Conservation (phyloP, 2,329 filamentous ascomycete species). For the Colletotrichum chlorophyti region DNA sequence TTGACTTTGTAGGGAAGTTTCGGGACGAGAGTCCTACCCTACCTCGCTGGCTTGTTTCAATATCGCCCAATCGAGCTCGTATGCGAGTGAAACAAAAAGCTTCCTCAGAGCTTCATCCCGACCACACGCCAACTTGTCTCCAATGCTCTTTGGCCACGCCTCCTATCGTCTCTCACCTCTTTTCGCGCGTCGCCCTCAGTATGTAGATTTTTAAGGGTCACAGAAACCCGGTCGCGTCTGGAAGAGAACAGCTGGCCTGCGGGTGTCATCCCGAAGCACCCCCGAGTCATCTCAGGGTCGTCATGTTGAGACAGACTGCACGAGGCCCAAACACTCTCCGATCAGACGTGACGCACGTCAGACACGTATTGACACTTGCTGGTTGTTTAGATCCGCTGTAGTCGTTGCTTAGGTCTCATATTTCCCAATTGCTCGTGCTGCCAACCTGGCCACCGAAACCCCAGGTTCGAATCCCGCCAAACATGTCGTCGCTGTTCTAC, state of each 20-base stretch:
- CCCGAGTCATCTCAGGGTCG: conserved; percentile 13
- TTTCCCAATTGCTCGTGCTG: too few relatives aligned
- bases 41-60: conserved; percentile 9
- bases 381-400: conserved; percentile 10
- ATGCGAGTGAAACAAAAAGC: conserved; percentile 11
- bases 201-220: not conserved
- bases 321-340: not conserved
- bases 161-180: not conserved
- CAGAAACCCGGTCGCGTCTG: not conserved
- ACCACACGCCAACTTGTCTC: not conserved
- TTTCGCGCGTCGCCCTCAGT: not conserved
- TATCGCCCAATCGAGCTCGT: not conserved
- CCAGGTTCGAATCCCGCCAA: too few relatives aligned
- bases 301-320: not conserved
- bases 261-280: conserved; percentile 18
- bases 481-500: too few relatives aligned
- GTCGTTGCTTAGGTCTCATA: conserved; percentile 7
- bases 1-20: too few relatives aligned
- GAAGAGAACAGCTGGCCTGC: conserved; percentile 23
- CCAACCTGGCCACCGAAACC: too few relatives aligned
- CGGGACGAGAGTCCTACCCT: not conserved
- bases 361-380: conserved; percentile 19
- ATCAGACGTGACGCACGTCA: conserved; percentile 19
- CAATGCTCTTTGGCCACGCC: not conserved
- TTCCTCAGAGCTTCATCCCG: conserved; percentile 8